phyloP scores from a whole-genome alignment of 1,139 yeast genomes.

The Pichia sorboxylosa region DNA sequence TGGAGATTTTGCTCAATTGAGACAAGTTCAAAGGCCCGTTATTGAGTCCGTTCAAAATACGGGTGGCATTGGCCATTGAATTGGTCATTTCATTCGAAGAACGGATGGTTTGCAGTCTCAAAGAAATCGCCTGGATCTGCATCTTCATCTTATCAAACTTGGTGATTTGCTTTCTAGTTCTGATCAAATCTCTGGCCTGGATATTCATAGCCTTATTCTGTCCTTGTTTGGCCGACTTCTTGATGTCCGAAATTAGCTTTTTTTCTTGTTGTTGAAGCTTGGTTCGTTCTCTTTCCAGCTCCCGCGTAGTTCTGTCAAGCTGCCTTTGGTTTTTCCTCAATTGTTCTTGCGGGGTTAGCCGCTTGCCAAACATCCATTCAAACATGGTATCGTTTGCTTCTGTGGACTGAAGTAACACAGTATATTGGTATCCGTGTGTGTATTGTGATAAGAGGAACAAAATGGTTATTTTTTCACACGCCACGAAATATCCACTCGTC shows the following conservation, averaged over 20 bases:
- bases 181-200: conserved; percentile 87
- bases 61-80: conserved; percentile 94
- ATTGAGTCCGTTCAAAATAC: conserved; percentile 76
- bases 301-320: conserved; percentile 86
- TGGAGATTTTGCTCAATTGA: conserved; percentile 76
- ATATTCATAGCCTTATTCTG: conserved; percentile 85
- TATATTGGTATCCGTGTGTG: no score
- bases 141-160: conserved; percentile 93
- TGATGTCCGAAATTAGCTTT: conserved; percentile 73
- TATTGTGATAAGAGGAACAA: no score
- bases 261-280: conserved; percentile 88
- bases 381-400: conserved; percentile 37
- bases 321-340: conserved; percentile 91
- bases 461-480: no score
- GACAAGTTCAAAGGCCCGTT: conserved; percentile 73
- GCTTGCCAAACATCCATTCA: conserved; percentile 94
- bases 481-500: no score
- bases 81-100: conserved; percentile 92
- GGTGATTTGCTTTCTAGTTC: conserved; percentile 65
- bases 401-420: no score
- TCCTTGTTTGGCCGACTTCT: conserved; percentile 81
- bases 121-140: conserved; percentile 85
- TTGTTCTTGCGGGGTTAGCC: conserved; percentile 87
- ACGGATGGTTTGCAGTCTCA: conserved; percentile 81
- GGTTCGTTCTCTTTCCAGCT: conserved; percentile 72